Evolutionary conservation across 2,329 filamentous ascomycete species (phyloP).

Genomic region (Gaeumannomyces tritici): DNA sequence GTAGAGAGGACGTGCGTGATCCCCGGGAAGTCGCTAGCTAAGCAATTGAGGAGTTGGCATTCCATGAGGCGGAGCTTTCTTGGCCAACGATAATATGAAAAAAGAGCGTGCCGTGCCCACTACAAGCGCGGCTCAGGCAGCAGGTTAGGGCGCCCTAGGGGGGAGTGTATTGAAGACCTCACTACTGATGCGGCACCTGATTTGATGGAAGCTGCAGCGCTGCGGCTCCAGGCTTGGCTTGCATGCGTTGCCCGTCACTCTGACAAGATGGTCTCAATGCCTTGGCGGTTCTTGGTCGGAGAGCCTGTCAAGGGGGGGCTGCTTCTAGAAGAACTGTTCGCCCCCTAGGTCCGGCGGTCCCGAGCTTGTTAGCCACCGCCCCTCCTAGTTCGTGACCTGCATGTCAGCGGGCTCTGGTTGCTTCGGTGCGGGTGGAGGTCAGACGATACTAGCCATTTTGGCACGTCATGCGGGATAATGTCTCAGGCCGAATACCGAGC

Average conservation of each 20-base stretch:
- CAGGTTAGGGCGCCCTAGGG: not conserved
- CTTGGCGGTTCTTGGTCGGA: not conserved
- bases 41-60: not conserved
- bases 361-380: not conserved
- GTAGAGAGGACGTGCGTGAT: not conserved
- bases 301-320: not conserved
- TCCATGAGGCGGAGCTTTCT: not conserved
- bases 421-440: not conserved
- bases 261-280: not conserved
- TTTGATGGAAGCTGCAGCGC: not conserved
- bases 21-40: no score
- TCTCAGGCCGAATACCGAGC: not conserved
- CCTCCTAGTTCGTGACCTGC: not conserved
- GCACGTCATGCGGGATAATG: not conserved
- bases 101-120: not conserved
- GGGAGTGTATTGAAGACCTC: no score
- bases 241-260: not conserved
- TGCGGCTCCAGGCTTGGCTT: not conserved
- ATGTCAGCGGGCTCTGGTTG: not conserved
- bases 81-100: not conserved
- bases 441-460: not conserved
- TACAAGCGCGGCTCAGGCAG: not conserved
- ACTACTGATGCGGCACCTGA: not conserved
- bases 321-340: not conserved
- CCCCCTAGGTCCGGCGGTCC: not conserved